Conservation (phyloP, 768 basidiomycete genomes). For the Agrocybe pediades region DNA sequence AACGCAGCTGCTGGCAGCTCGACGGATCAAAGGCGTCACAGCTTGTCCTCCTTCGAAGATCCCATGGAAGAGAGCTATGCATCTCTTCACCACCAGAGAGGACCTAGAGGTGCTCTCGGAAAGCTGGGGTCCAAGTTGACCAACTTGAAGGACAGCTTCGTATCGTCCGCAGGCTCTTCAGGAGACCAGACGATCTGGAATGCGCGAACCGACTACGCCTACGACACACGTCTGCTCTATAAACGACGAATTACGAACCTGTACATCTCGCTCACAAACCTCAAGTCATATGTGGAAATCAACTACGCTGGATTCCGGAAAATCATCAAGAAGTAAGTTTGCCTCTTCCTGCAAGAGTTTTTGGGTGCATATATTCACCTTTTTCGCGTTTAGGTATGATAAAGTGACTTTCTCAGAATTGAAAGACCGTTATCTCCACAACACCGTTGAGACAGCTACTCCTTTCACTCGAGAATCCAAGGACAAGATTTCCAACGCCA, state of each 20-base stretch:
- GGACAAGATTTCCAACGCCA: slow-evolving; percentile 58
- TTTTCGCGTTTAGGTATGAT: slow-evolving; percentile 66
- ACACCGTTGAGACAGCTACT: slow-evolving; percentile 60
- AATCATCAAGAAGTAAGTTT: slow-evolving; percentile 86
- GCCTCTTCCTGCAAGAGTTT: neutral
- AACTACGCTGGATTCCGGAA: slow-evolving; percentile 95
- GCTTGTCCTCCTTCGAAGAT: slow-evolving; percentile 54
- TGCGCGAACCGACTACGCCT: slow-evolving; percentile 75
- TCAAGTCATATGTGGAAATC: slow-evolving; percentile 87
- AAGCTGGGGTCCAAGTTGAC: slow-evolving; percentile 50
- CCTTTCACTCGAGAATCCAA: slow-evolving; percentile 74
- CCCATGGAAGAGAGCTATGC: slow-evolving; percentile 40
- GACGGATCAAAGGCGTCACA: slow-evolving; percentile 32
- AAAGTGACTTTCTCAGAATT: slow-evolving; percentile 87
- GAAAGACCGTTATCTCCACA: slow-evolving; percentile 76
- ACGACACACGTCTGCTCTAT: slow-evolving; percentile 81
- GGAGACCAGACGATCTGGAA: slow-evolving; percentile 69
- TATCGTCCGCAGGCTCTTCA: slow-evolving; percentile 26
- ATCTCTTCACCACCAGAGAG: slow-evolving; percentile 11
- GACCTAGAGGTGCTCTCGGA: slow-evolving; percentile 28
- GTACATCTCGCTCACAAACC: slow-evolving; percentile 73
- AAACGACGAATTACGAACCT: slow-evolving; percentile 87
- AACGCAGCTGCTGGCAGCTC: slow-evolving; percentile 1
- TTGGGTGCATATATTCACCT: neutral
- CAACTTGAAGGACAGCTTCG: slow-evolving; percentile 53